A percentile compares a stretch with the other conserved stretches of the same genome.
phyloP scores from a whole-genome alignment of 2,329 filamentous ascomycete genomes.

The Xylaria sp. region DNA sequence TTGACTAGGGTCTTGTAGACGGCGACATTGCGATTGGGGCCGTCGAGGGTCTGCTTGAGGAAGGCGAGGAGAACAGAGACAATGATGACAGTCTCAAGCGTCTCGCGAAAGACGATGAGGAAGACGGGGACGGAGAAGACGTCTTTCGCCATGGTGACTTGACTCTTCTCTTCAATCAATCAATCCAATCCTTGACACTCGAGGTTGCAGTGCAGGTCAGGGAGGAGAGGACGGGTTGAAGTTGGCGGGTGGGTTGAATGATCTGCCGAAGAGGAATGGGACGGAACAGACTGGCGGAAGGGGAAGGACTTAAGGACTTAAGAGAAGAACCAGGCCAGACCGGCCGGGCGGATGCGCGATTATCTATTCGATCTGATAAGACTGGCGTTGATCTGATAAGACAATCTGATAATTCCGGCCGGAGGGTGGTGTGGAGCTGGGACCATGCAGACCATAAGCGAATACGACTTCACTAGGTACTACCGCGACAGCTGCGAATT shows the following conservation, averaged over 20 bases:
- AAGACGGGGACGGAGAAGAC: constrained; percentile 51
- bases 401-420: constrained; percentile 4
- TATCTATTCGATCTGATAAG: constrained; percentile 23
- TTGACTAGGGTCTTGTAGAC: constrained; percentile 63
- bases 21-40: constrained; percentile 53
- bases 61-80: constrained; percentile 83
- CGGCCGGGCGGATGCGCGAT: constrained; percentile 5
- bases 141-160: constrained; percentile 23
- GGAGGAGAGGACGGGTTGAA: not conserved
- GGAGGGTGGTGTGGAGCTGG: constrained; percentile 12
- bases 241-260: not conserved
- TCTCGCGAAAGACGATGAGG: constrained; percentile 85
- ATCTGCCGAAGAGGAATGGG: not conserved
- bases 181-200: not conserved
- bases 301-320: not conserved
- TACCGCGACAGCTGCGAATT: not conserved
- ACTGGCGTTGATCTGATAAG: constrained; percentile 9
- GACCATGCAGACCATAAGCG: not conserved
- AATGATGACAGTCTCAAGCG: constrained; percentile 76
- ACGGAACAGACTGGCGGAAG: not conserved
- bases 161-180: constrained; percentile 8
- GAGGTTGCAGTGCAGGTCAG: not conserved
- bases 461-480: constrained; percentile 4
- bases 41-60: constrained; percentile 70
- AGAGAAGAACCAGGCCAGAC: not conserved